These are phyloP conservation scores for Xylaria grammica DNA, from an alignment of 495 filamentous ascomycete genomes.

Conservation along the genomic window DNA sequence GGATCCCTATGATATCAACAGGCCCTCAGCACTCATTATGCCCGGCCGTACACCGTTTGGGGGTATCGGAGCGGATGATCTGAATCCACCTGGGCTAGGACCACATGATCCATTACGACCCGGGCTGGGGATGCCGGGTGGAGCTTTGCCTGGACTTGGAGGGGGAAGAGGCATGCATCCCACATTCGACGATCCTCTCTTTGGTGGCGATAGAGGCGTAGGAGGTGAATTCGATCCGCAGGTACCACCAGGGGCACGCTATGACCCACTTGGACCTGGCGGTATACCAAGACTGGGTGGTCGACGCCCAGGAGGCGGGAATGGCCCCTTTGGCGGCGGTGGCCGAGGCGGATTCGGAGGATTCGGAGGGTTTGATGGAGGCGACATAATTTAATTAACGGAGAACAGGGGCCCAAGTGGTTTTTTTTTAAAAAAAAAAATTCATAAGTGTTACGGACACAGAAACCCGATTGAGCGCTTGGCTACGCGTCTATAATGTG, in stretches of 20 bases:
- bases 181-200: conserved; percentile 91
- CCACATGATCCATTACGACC: conserved; percentile 81
- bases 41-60: conserved; percentile 57
- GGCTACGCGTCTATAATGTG: neutral
- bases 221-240: conserved; percentile 56
- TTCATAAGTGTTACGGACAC: neutral
- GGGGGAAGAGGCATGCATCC: conserved; percentile 90
- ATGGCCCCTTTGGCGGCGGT: conserved; percentile 39
- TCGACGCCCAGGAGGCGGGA: conserved; percentile 37
- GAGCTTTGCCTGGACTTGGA: conserved; percentile 52
- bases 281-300: conserved; percentile 48
- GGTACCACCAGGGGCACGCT: conserved; percentile 63
- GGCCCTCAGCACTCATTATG: conserved; percentile 60
- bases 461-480: neutral
- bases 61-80: conserved; percentile 79
- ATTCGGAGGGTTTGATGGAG: conserved; percentile 44
- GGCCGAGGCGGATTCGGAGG: conserved; percentile 35
- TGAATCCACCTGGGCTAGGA: conserved; percentile 86
- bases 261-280: conserved; percentile 86
- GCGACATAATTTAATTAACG: conserved; percentile 47
- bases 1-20: conserved; percentile 86
- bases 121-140: conserved; percentile 55
- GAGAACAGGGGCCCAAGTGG: neutral
- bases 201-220: conserved; percentile 63
- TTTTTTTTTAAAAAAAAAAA: neutral